Conservation (phyloP, 305 asterid species). For the Salvia sclarea region DNA sequence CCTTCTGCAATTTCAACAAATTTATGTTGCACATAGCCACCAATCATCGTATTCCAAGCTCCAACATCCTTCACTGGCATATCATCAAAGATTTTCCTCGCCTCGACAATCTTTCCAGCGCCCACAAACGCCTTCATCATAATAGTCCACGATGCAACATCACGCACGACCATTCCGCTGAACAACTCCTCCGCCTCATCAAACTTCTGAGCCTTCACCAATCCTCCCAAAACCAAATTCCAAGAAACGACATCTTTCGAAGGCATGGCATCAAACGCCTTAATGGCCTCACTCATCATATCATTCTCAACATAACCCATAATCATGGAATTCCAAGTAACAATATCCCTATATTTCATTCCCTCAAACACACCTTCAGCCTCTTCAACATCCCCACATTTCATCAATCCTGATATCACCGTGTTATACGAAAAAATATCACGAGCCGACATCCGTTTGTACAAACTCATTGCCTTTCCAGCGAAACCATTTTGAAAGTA, state of each 20-base stretch:
- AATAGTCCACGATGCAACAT: conserved; percentile 63
- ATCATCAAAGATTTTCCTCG: conserved; percentile 50
- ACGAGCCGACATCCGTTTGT: conserved; percentile 46
- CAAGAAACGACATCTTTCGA: conserved; percentile 61
- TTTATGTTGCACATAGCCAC: conserved; percentile 44
- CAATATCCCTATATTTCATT: conserved; percentile 51
- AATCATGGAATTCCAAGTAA: conserved; percentile 62
- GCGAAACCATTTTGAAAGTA: conserved; percentile 53
- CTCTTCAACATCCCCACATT: conserved; percentile 53
- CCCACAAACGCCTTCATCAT: conserved; percentile 56
- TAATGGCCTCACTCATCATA: conserved; percentile 43
- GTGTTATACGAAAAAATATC: conserved; percentile 59
- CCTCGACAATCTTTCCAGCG: conserved; percentile 47
- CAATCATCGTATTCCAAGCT: conserved; percentile 61
- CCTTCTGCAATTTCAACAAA: conserved; percentile 47
- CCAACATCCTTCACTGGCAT: conserved; percentile 55
- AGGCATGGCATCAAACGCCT: conserved; percentile 46
- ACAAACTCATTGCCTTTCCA: conserved; percentile 44
- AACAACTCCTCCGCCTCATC: conserved; percentile 50
- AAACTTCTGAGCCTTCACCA: conserved; percentile 46
- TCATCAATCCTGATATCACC: conserved; percentile 56
- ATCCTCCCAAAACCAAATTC: conserved; percentile 59
- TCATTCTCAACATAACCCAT: conserved; percentile 56
- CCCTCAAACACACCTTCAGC: conserved; percentile 52
- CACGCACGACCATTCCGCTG: conserved; percentile 42